Base-by-base conservation (phyloP, 495 filamentous ascomycete species). In the Podospora comata region DNA sequence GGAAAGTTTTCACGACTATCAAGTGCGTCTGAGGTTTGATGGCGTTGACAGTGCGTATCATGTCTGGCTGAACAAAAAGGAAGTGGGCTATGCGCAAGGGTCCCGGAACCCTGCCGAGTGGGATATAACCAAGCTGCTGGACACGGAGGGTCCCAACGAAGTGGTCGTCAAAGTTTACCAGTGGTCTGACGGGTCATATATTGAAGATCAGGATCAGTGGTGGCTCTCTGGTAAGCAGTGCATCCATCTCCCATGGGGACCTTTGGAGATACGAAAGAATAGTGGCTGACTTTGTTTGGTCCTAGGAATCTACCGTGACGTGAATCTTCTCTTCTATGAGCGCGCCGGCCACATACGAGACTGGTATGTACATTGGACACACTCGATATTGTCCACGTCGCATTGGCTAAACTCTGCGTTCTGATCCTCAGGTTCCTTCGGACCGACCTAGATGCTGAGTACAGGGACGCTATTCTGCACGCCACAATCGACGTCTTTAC, bases 21-120 rank as follows among this genome's bases (percentile, higher is more conserved):
- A 88, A 66, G 75, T 85, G n/a, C 80, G 87, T 26, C 72, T 90
- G 39, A 81, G 88, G 18, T 90, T 90, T 64, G 88, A 90, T 30
- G 88, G 88, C 18, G 88, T 90, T 0, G 88, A 90, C 69, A 88
- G 86, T 67, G 86, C 88, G 7, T 90, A 87, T 71, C 85, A 89
- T 69, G 72, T 90, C 48, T 90, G 84, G 83, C 77, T 90, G 18
- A 90, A 90, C 63, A 83, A 82, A 0, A 74, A 78, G 9, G 74
- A 83, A 55, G 78, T 89, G 7, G 88, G 88, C 44, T 90, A 90
- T 69, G 83, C 84, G 16, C 87, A 90, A 71, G 88, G 88, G 0
- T 85, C 85, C 20, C 78, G 88, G 55, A 90, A 90, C 70, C 79
- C 88, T 4, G 77, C 85, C 16, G 88, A 90, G 67, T 90, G 87